Evolutionary conservation across 306 rosid genomes (phyloP), one percentile per base, ranked within the genome.

Genomic region (Prunus campanulata): DNA sequence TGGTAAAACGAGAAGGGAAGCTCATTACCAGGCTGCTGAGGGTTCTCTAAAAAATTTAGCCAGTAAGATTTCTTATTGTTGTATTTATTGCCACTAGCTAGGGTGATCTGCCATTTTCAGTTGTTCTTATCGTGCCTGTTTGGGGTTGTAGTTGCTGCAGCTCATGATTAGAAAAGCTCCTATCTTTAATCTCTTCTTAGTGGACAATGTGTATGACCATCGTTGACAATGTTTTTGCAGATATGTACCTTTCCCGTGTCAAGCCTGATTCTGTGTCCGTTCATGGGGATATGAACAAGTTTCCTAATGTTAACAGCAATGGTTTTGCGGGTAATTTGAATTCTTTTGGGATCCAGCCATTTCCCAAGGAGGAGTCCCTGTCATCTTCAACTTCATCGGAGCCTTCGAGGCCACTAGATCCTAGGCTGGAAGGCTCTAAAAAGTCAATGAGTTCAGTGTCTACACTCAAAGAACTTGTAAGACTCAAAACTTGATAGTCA

Each of bases 1-100:
- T 70, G 98, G 97, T 61, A 87, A 86, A 86, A 91, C 97, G 46
- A 92, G 98, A 86, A 88, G 92, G 87, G 97, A 88, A 81, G 98
- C 98, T 55, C 98, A 91, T 66, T 85, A 80, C 30, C 91, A 75
- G 82, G 97, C 98, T 82, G 96, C 96, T 16, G 96, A 92, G 83
- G 81, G 84, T 74, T 91, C 98, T 80, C 90, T 96, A 46, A 92
- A 87, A 85, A 84, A 91, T 44, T 88, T 96, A 86, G 99, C 98
- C 47, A 89, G 99, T 96, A 87, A 62, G 87, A 48, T 77, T 20
- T 78, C 74, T 15, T 54, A 16, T 30, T 22, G 14, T 35, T 74
- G 56, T 72, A 18, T 61, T 44, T 81, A 65, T 20, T 84, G 24
- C 59, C 49, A 52, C 65, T 77, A 72, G 55, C 76, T 71, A 24